phyloP scores from a whole-genome alignment of 1,284 basidiomycete genomes.

The Athelia psychrophila region DNA sequence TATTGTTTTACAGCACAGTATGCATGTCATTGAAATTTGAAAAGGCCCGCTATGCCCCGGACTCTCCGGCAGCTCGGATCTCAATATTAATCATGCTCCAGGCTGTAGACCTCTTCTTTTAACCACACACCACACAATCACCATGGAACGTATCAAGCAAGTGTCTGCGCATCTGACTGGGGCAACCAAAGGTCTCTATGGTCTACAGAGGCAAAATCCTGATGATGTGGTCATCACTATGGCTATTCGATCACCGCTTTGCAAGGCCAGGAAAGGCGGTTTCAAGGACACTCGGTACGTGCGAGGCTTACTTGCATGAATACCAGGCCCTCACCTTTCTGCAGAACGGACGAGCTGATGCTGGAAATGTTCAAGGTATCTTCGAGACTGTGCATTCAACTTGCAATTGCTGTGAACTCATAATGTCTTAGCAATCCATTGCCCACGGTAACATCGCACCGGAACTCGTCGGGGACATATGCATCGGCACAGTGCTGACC shows the following conservation, averaged over 20 bases:
- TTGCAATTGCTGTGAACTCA: too few species aligned
- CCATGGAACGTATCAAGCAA: conserved; percentile 61
- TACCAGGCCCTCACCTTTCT: not conserved
- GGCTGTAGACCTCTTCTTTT: too few species aligned
- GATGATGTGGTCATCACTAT: conserved; percentile 81
- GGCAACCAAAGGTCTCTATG: conserved; percentile 37
- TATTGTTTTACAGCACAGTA: too few species aligned
- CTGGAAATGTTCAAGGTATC: conserved; percentile 73
- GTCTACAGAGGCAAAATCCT: conserved; percentile 53
- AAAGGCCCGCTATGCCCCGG: too few species aligned
- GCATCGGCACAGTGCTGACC: conserved; percentile 70
- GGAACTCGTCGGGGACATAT: conserved; percentile 71
- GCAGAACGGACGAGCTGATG: conserved; percentile 73
- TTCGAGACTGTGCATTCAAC: not conserved
- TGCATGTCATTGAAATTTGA: too few species aligned
- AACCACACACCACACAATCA: not conserved
- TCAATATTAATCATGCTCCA: too few species aligned
- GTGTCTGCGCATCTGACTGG: conserved; percentile 57
- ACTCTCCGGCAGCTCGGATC: too few species aligned
- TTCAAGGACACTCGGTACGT: conserved; percentile 73
- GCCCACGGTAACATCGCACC: conserved; percentile 66
- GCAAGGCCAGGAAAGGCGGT: conserved; percentile 77
- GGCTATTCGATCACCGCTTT: conserved; percentile 73
- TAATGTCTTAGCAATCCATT: conserved; percentile 50
- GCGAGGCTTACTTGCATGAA: not conserved